Base-by-base conservation (phyloP, 202 grass and related monocot genomes). In the Schoenoplectus tabernaemontani region DNA sequence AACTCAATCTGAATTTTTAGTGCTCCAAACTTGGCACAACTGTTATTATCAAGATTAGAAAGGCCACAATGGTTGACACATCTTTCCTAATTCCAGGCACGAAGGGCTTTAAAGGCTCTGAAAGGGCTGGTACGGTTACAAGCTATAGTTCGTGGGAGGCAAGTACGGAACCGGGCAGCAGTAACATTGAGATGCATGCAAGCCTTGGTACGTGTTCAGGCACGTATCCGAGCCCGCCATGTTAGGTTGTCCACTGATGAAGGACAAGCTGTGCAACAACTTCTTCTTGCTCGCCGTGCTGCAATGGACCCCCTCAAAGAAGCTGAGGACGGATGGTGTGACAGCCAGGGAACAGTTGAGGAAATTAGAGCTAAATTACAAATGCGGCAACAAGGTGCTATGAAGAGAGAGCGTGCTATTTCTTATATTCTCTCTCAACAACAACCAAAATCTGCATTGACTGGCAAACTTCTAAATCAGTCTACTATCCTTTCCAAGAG, bases 261-360 rank as follows among this genome's bases (percentile, higher is more conserved):
- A 54, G 91, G 95, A 5, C 95, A 90, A 86, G 95, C 87, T 16
- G 95, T 97, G 63, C 95, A 92, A 87, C 82, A 87, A 81, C 74
- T 94, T 38, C 51, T 97, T 22, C 79, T 92, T 10, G 86, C 87
- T 19, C 89, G 77, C 36, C 87, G 91, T 64, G 86, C 83, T 22
- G 81, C 88, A 71, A 80, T 92, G 74, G 95, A 97, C 48, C 87
- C 87, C 68, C 86, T 97, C 56, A 86, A 84, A 36, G 95, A 97
- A 89, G 91, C 89, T 5, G 95, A 97, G 95, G 96, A 92, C 79
- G 96, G 96, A 66, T 99, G 96, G 96, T 99, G 96, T 57, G 96
- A 99, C 60, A 96, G 88, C 43, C 92, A 86, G 44, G 83, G 90
- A 16, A 96, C 90, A 10, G 26, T 99, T 2, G 96, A 99, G 36